Conservation (phyloP, 1,139 yeast species). For the Magnusiomyces suaveolens region DNA sequence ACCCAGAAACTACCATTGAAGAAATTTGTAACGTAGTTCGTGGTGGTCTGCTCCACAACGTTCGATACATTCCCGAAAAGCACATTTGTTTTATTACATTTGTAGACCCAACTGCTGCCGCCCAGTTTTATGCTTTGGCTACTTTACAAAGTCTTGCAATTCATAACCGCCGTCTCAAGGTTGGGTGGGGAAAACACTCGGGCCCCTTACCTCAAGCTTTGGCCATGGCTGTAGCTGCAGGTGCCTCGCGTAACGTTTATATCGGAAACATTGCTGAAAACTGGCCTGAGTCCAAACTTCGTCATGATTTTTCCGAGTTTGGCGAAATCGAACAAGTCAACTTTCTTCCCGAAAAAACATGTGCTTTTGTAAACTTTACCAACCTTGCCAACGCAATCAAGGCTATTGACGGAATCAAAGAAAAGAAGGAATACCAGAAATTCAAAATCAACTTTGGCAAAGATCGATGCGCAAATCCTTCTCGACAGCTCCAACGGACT, state of each 20-base stretch:
- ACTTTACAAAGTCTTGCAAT: slow-evolving; percentile 73
- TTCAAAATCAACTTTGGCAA: slow-evolving; percentile 81
- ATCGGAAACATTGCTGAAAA: slow-evolving; percentile 59
- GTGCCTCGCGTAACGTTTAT: slow-evolving; percentile 87
- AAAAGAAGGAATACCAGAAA: slow-evolving; percentile 38
- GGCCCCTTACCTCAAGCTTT: slow-evolving; percentile 81
- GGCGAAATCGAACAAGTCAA: slow-evolving; percentile 95
- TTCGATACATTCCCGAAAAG: slow-evolving; percentile 8
- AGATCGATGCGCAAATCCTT: slow-evolving; percentile 82
- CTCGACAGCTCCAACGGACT: slow-evolving; percentile 12
- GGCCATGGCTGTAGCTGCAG: slow-evolving; percentile 79
- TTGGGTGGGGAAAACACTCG: slow-evolving; percentile 95
- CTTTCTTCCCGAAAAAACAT: slow-evolving; percentile 68
- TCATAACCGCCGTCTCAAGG: slow-evolving; percentile 70
- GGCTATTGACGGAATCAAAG: slow-evolving; percentile 62
- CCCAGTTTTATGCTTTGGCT: slow-evolving; percentile 81
- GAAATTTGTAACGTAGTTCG: slow-evolving; percentile 90
- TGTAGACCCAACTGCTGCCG: slow-evolving; percentile 85
- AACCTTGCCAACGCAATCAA: slow-evolving; percentile 78
- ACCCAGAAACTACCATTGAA: slow-evolving; percentile 75
- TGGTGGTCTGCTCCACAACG: slow-evolving; percentile 72
- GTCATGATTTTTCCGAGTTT: slow-evolving; percentile 66
- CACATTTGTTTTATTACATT: slow-evolving; percentile 84
- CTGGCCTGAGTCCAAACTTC: slow-evolving; percentile 50
- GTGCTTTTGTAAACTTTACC: slow-evolving; percentile 89